Evolutionary conservation across 371 early-diverging fungal genomes (phyloP), one percentile per base, ranked within the genome.

Genomic region (Circinella minor): DNA sequence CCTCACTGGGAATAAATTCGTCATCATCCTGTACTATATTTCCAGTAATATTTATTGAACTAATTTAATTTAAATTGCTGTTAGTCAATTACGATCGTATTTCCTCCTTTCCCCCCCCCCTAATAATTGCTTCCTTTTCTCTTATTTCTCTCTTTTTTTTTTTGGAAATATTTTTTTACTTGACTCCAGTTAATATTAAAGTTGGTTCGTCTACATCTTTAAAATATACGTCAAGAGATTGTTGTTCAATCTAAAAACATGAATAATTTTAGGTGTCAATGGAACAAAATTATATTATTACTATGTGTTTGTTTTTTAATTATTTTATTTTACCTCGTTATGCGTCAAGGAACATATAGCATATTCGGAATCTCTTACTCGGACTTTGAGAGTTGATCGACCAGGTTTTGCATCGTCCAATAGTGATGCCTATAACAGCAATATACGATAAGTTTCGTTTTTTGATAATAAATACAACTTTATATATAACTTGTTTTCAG

Each of bases 1-100:
- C 72, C 1, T 68, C 68, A 10, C 65, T 61, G 37, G 60, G 51
- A 3, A 54, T 14, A 55, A 43, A 38, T 17, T 54, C 63, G n/a
- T 62, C 63, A 43, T 63, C 67, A 6, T 71, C 67, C 14, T 55
- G 49, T 48, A 38, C 46, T 14, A 63, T 13, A 14, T 57, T 57
- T 15, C 63, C 63, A 27, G 63, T 63, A 3, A 63, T n/a, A 27
- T 13, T 47, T 4, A 63, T 63, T 3, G 63, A 3, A 14, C 51
- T 51, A 9, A 39, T 48, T 68, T 18, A 34, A 51, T 66, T 37
- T 5, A 20, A 4, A 27, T 43, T 43, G 6, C 43, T 43, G 11
- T 43, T 43, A 43, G 43, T 43, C 43, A 6, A 6, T 43, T 43
- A 9, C 43, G 9, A 0, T 43, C 11, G 1, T 43, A 43, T 43